Conservation (phyloP, 805 yeast genomes). For the Dipodascus albidus region DNA sequence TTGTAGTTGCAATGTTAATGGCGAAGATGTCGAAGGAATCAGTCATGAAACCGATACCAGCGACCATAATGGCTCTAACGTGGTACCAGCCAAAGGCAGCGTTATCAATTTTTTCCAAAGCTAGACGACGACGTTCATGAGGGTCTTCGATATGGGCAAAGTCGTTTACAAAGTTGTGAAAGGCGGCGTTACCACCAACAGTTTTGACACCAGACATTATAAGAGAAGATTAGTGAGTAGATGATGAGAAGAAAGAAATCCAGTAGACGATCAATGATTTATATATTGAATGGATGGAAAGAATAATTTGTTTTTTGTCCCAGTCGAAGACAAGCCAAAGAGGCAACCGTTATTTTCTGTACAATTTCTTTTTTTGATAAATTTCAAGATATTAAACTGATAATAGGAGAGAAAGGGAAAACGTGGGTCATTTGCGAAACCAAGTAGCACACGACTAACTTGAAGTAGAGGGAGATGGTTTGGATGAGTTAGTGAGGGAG, state of each 20-base stretch:
- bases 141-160: slow-evolving; percentile 48
- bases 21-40: slow-evolving; percentile 91
- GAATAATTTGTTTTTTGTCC: no score
- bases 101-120: slow-evolving; percentile 46
- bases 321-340: no score
- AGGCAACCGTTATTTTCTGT: neutral
- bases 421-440: neutral
- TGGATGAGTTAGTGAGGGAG: no score
- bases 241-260: neutral
- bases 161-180: slow-evolving; percentile 42
- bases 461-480: no score
- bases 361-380: neutral
- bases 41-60: slow-evolving; percentile 90
- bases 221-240: neutral
- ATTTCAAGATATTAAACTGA: neutral
- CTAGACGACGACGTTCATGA: slow-evolving; percentile 47
- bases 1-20: slow-evolving; percentile 68
- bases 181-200: slow-evolving; percentile 45
- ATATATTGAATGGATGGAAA: neutral
- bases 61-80: slow-evolving; percentile 55
- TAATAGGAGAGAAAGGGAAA: neutral
- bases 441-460: no score
- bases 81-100: slow-evolving; percentile 52
- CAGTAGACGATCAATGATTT: neutral
- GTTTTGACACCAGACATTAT: slow-evolving; percentile 3